phyloP scores from a whole-genome alignment of 495 filamentous ascomycete species.

The Thermochaetoides thermophila region DNA sequence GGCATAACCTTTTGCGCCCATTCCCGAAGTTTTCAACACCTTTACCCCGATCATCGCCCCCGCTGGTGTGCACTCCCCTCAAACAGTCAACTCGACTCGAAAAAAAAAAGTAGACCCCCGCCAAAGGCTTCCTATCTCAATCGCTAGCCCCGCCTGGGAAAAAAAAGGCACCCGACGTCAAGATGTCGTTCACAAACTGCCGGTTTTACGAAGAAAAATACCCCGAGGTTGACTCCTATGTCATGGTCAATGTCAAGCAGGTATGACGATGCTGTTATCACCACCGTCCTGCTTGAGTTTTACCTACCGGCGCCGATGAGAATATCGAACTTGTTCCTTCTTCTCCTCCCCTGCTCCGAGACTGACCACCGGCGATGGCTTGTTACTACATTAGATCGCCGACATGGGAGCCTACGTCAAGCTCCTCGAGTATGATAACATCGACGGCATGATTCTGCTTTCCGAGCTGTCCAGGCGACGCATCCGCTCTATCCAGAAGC shows the following conservation, averaged over 20 bases:
- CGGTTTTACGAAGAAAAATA: conserved; percentile 89
- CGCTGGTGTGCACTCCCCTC: no score
- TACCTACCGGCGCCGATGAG: conserved; percentile 1
- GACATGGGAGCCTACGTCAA: conserved; percentile 99
- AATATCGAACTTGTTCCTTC: no score
- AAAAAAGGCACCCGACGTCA: conserved; percentile 20
- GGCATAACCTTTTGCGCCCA: no score
- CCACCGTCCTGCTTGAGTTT: no score
- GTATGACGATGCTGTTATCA: no score
- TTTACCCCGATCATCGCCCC: no score
- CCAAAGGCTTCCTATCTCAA: no score
- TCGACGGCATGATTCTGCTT: conserved; percentile 98
- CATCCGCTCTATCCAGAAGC: conserved; percentile 96
- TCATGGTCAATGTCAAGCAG: conserved; percentile 98
- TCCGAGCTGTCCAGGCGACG: conserved; percentile 90
- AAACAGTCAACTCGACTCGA: no score
- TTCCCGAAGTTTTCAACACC: no score
- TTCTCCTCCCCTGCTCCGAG: no score
- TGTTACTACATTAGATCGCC: conserved; percentile 69
- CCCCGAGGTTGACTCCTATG: conserved; percentile 96
- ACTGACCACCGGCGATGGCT: no score
- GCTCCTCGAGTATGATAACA: conserved; percentile 97
- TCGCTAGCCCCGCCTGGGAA: conserved; percentile 12
- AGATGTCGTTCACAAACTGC: conserved; percentile 96
- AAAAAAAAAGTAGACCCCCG: no score